Evolutionary conservation across 2,329 filamentous ascomycete genomes (phyloP), one percentile per base, ranked within the genome.

Genomic region (Venturia carpophila): DNA sequence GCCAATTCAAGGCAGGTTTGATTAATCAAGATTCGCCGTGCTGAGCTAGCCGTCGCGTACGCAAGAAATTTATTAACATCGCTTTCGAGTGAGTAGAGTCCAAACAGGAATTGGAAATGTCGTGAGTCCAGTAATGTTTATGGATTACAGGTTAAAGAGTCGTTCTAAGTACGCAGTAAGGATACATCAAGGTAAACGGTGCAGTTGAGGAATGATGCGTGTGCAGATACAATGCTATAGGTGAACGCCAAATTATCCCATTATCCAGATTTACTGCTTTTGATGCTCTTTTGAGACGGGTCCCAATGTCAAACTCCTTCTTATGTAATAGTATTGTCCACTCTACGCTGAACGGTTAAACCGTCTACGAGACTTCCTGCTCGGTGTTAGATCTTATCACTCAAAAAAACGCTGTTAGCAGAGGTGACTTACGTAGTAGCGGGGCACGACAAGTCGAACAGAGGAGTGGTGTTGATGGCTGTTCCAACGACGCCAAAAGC

Each of bases 401-500:
- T 34, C 7, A 21, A 11, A 24, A 27, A 27, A 34, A n/a, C n/a
- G n/a, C 24, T 17, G 10, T 9, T n/a, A 10, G 30, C 7, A 34
- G 52, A n/a, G 24, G 11, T 34, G 17, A 56, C 52, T n/a, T 30
- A 56, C 52, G 52, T 56, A 27, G 52, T 37, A 42, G 62, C 2
- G 7, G 73, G 73, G 69, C 75, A 77, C 10, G 73, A 71, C 55
- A 77, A 65, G 66, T 75, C 73, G 55, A 73, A 77, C 63, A 75
- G 42, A 2, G 75, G 73, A 24, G 68, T 67, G 0, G 74, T 71
- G 11, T 73, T 69, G 63, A 74, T 71, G 45, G 73, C 73, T n/a
- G 68, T 70, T 2, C 84, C 84, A 65, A 90, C 78, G 69, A 93
- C 78, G 65, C 89, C 89, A 71, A 92, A 93, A 73, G 83, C 86